Conservation (phyloP, 441 rosid species). For the Syzygium malaccense region DNA sequence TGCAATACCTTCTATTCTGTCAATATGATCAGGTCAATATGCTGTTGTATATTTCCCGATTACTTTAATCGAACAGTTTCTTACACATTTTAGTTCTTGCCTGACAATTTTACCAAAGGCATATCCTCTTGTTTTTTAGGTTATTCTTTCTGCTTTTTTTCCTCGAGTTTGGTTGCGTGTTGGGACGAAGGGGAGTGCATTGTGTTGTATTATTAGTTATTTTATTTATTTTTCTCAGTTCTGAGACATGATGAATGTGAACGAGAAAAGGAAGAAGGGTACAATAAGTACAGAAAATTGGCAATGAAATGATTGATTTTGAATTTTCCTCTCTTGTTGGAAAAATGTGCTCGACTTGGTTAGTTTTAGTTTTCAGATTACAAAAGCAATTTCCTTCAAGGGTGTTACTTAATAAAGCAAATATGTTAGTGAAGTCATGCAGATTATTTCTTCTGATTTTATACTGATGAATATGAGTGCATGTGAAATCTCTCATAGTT, state of each 20-base stretch:
- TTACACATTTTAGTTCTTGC: background rate
- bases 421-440: background rate
- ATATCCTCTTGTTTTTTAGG: background rate
- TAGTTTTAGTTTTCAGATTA: background rate
- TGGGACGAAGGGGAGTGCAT: background rate
- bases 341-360: background rate
- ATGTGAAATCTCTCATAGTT: background rate
- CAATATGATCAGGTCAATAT: background rate
- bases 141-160: background rate
- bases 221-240: background rate
- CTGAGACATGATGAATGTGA: background rate
- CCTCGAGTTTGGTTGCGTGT: background rate
- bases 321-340: background rate
- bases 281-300: background rate
- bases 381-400: background rate
- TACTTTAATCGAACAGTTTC: background rate
- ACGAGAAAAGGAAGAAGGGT: background rate
- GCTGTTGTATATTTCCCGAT: background rate
- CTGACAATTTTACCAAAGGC: background rate
- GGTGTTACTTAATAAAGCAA: background rate
- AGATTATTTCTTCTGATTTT: background rate
- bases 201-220: background rate
- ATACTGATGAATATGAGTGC: background rate
- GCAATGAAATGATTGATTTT: background rate
- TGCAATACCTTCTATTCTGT: background rate